phyloP scores from a whole-genome alignment of 352 stramenopile genomes.

The Pythium aristosporum region DNA sequence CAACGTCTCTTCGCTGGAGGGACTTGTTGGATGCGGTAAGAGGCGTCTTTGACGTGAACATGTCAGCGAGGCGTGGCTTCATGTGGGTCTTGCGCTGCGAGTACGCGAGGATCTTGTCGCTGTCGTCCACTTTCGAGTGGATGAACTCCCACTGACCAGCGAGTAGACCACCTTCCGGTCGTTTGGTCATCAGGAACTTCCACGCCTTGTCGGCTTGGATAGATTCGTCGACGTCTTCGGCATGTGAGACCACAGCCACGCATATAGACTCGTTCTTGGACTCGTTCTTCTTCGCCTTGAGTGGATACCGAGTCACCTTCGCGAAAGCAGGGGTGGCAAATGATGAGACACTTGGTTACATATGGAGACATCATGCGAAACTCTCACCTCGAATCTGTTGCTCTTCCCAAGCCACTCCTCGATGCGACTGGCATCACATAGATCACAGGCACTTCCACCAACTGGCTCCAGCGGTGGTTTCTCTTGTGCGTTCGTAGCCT shows the following conservation, averaged over 20 bases:
- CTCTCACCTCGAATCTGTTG: conserved; percentile 30
- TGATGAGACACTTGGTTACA: background rate
- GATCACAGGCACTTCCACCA: conserved; percentile 37
- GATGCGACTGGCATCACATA: conserved; percentile 59
- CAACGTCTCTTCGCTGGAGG: conserved; percentile 49
- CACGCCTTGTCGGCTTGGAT: conserved; percentile 24
- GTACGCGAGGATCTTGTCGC: conserved; percentile 63
- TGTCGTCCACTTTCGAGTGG: conserved; percentile 64
- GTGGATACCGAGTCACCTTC: conserved; percentile 76
- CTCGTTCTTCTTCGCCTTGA: conserved; percentile 82
- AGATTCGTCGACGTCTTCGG: conserved; percentile 13
- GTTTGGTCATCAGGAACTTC: conserved; percentile 80
- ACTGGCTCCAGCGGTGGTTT: conserved; percentile 1
- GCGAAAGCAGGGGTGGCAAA: background rate
- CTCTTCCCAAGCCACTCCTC: conserved; percentile 47
- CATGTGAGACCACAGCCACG: conserved; percentile 66
- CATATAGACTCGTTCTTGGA: conserved; percentile 75
- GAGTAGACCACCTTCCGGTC: conserved; percentile 67
- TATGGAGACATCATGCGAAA: background rate
- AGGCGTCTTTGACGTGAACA: conserved; percentile 35
- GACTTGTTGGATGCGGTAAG: conserved; percentile 24
- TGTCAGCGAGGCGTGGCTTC: conserved; percentile 34
- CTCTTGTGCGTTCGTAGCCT: conserved; percentile 25
- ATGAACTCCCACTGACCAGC: conserved; percentile 90
- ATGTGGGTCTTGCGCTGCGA: conserved; percentile 60